Evolutionary conservation across 2,329 filamentous ascomycete genomes (phyloP), one percentile per base, ranked within the genome.

Genomic region (Diaporthe nobilis): DNA sequence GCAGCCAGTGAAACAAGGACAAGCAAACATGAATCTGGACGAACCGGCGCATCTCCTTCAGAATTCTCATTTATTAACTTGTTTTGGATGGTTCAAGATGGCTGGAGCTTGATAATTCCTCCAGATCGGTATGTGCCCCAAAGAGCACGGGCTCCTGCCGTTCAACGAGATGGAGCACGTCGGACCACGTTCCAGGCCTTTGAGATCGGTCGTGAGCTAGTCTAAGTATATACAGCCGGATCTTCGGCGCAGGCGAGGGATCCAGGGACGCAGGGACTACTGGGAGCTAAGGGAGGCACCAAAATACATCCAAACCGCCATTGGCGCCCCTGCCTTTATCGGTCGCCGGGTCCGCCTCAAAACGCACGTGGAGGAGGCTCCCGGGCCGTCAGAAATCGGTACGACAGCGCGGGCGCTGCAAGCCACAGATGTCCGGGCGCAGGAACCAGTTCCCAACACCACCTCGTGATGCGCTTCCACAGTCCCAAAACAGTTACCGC

Each of bases 381-480:
- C 31, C 31, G 47, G 47, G 47, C 65, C 65, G 63, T 51, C 31
- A 53, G 6, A 51, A 68, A 68, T 51, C 63, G 13, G 47, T 31
- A 68, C 15, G 25, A 25, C 31, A 68, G 28, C 47, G 47, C 31
- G 31, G 65, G 13, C 20, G 34, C 31, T 25, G 25, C 22, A 53
- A 68, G 65, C 65, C 65, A 68, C 47, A 68, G 47, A 25, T 8
- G 65, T 53, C 65, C 47, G 49, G 47, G 65, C 47, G 65, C 65
- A 68, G 65, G 65, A 68, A 68, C 47, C 65, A 37, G 65, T 53
- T 53, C 47, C 22, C 22, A 53, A 20, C 47, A 17, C 15, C 31
- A 39, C 47, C 65, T 68, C 65, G 65, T 68, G 65, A 68, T 68
- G 34, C 65, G 65, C 47, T 68, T 28, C 65, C 47, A 55, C 47